Evolutionary conservation across 306 rosid genomes (phyloP).

Genomic region (Gastrolobium bilobum): DNA sequence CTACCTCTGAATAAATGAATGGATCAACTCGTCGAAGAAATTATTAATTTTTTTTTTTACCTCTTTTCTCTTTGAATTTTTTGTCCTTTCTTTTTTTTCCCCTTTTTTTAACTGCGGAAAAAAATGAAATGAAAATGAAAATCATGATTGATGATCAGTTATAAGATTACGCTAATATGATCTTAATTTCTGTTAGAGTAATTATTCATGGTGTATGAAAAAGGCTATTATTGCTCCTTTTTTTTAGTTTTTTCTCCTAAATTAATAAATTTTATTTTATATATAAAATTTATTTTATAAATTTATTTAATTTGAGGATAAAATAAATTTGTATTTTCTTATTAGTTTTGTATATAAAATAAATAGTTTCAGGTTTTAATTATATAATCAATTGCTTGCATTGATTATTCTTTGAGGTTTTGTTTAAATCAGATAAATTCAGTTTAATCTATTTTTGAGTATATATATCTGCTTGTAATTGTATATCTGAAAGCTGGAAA

Average conservation of each 20-base stretch:
- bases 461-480: no score
- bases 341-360: no score
- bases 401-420: no score
- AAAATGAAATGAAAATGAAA: constrained; percentile 55
- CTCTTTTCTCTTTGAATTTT: constrained; percentile 33
- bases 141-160: constrained; percentile 58
- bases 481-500: no score
- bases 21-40: constrained; percentile 38
- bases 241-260: background rate
- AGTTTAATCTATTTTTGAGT: no score
- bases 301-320: no score
- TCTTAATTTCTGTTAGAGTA: constrained; percentile 57
- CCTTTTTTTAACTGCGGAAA: constrained; percentile 46
- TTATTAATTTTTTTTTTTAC: constrained; percentile 44
- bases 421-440: no score
- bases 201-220: constrained; percentile 41
- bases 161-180: constrained; percentile 65
- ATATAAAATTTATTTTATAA: no score
- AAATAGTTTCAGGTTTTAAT: no score
- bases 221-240: background rate
- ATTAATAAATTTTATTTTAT: no score
- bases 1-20: constrained; percentile 65
- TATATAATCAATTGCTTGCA: no score
- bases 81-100: constrained; percentile 45
- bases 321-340: no score